Conservation (phyloP, 495 filamentous ascomycete genomes). For the Neurospora sp. region DNA sequence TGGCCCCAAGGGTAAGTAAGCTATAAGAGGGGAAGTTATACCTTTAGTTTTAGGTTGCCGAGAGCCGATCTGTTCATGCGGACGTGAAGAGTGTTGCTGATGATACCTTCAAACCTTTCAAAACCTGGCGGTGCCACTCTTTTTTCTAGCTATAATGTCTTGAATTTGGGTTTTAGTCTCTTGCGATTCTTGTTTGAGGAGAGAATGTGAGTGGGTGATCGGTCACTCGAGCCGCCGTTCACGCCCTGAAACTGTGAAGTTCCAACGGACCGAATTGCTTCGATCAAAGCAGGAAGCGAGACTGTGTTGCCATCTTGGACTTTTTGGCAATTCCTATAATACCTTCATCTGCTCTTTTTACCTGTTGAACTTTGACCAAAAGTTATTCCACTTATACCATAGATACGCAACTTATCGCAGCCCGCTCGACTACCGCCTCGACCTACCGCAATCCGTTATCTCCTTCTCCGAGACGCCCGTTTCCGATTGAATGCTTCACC, state of each 20-base stretch:
- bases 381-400: background rate
- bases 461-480: background rate
- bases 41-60: background rate
- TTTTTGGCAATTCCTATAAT: background rate
- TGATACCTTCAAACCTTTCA: background rate
- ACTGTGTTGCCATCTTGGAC: background rate
- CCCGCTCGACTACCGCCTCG: background rate
- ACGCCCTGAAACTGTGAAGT: background rate
- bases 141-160: background rate
- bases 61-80: background rate
- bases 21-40: background rate
- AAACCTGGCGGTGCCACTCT: background rate
- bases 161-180: background rate
- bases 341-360: background rate
- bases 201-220: background rate
- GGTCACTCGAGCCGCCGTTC: background rate
- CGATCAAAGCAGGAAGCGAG: background rate
- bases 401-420: background rate
- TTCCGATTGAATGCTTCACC: background rate
- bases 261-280: background rate
- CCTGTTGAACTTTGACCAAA: background rate
- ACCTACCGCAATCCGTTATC: background rate
- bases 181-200: background rate
- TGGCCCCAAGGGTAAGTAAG: background rate
- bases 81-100: background rate